Base-by-base conservation (phyloP, 768 basidiomycete species). In the Boletus coccyginus region DNA sequence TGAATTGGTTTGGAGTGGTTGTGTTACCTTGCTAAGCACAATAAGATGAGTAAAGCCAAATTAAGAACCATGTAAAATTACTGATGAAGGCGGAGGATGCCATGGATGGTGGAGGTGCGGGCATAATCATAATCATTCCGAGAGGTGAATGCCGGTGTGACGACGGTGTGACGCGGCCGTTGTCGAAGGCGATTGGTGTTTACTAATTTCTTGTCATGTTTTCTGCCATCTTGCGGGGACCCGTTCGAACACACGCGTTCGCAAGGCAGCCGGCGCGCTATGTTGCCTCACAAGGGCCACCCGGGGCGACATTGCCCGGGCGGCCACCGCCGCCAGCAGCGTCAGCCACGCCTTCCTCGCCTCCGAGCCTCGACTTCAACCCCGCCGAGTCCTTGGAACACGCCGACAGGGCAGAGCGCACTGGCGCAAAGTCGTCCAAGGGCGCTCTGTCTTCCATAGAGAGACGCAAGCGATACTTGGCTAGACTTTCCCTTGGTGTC, bases 381-480 rank as follows among this genome's bases (percentile, higher is more conserved):
- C 85, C 86, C 0, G 74, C 77, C 16, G 80, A 81, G 60, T 59
- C 38, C 21, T 3, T n/a, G 5, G 64, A 66, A 46, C 74, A 74
- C 16, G 70, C 76, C 46, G 70, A 73, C 43, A 69, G 73, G 52
- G 67, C 69, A 35, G 77, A 81, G 56, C 77, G 85, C 50, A 92
- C 90, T 0, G 90, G 91, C 14, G 91, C 91, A 49, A 79, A 75
- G 68, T 92, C 90, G 3, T 87, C 89, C 16, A 90, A 87, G 63
- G 86, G 88, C 49, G 83, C 86, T 14, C 78, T 93, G 51, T 89
- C 89, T 17, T 85, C 86, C 49, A 88, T 87, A 58, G 96, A 97
- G 72, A 78, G 81, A 62, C 80, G 80, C 65, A 79, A 92, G 57
- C 75, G 81, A 59, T 73, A 78, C 57, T 70, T 86, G 63, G 78